phyloP scores from a whole-genome alignment of 1,139 yeast genomes.

The Maudiozyma humilis region DNA sequence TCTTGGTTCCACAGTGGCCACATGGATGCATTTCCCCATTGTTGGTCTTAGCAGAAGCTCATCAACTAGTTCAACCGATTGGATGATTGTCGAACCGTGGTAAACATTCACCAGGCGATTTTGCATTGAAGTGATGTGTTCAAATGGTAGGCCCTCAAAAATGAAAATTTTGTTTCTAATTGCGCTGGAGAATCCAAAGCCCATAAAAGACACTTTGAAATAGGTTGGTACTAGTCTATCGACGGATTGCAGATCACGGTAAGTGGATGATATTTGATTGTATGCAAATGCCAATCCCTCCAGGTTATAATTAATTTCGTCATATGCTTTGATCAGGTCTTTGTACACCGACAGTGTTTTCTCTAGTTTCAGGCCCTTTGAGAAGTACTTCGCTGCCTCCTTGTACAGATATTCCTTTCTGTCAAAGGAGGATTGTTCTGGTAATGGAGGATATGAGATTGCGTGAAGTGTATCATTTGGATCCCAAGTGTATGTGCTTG shows the following conservation, averaged over 20 bases:
- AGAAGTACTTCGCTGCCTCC: slow-evolving; percentile 63
- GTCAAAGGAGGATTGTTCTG: slow-evolving; percentile 72
- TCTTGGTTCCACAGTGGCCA: slow-evolving; percentile 64
- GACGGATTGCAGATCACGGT: slow-evolving; percentile 57
- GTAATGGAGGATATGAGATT: slow-evolving; percentile 60
- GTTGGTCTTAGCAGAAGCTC: slow-evolving; percentile 43
- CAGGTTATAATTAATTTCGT: slow-evolving; percentile 65
- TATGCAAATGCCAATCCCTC: slow-evolving; percentile 70
- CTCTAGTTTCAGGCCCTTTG: slow-evolving; percentile 66
- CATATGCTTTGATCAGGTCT: slow-evolving; percentile 70
- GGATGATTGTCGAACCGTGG: slow-evolving; percentile 73
- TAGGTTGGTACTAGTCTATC: slow-evolving; percentile 73
- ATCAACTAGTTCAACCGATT: slow-evolving; percentile 57
- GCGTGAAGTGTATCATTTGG: slow-evolving; percentile 50
- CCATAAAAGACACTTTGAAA: slow-evolving; percentile 73
- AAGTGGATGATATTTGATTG: slow-evolving; percentile 58
- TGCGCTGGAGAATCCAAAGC: slow-evolving; percentile 75
- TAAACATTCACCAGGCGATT: slow-evolving; percentile 65
- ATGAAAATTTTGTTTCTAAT: slow-evolving; percentile 70
- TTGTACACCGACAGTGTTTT: slow-evolving; percentile 72
- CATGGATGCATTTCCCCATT: slow-evolving; percentile 67
- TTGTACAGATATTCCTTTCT: slow-evolving; percentile 69
- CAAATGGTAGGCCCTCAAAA: slow-evolving; percentile 82
- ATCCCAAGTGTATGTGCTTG: slow-evolving; percentile 73
- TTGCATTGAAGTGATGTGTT: slow-evolving; percentile 76